Base-by-base conservation (phyloP, 75 land plant genomes). In the Chamaecyparis obtusa region DNA sequence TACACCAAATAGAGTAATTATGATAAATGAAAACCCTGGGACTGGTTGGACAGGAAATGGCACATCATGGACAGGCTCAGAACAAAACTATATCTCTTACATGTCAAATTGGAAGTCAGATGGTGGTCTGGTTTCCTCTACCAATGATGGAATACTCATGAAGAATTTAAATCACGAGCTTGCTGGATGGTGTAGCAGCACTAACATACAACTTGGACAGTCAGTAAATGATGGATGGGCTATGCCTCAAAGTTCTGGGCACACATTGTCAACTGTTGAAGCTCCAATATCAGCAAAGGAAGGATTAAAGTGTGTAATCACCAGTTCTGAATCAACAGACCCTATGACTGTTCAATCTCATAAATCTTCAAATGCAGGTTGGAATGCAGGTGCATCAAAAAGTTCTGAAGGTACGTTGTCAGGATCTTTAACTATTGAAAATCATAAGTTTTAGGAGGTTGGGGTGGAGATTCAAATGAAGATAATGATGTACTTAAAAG, bases 151-250 rank as follows among this genome's bases (percentile, higher is more conserved):
- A 0, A 19, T 44, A 44, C 44, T 80, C 4, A 41, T 27, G 30
- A 80, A n/a, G 48, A 80, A 13, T 43, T 36, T 21, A 27, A 44
- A 80, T 80, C 83, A 80, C 0, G 48, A 80, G 49, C 27, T 49
- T 44, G 44, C 27, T 44, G 83, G 83, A 48, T 24, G 48, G 83
- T 48, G 44, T 80, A 80, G 39, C 48, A 80, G 83, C 83, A 80
- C 11, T 33, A 19, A 54, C 24, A 5, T 54, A 84, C 33, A 49
- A 84, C 41, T 14, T 10, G 30, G 83, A 54, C 55, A 32, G 33
- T 84, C 60, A 84, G 24, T n/a, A 84, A 51, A 32, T 84, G 39
- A 49, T 32, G 85, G 60, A 84, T 55, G 60, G 60, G 85, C 60
- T 51, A 51, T 30, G 30, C 21, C 85, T 32, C 60, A 84, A 84